A percentile compares a stretch with the other conserved stretches of the same genome.
Evolutionary conservation across 116 monocot species (phyloP).

Genomic region (Cymodocea nodosa): DNA sequence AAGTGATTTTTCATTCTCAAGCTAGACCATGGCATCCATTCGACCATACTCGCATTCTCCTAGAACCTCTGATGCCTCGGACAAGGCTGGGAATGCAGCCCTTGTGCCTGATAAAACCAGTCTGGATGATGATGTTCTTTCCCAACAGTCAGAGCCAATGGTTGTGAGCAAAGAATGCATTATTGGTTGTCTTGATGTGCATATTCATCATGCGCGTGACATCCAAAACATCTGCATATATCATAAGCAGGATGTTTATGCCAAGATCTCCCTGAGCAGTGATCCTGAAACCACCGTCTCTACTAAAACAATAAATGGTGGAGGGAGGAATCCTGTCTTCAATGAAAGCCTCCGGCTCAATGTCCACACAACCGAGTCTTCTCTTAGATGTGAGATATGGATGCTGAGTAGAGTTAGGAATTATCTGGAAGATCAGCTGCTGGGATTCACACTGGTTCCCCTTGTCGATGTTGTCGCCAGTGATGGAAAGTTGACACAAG

Average conservation of each 20-base stretch:
- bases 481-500: constrained; percentile 13
- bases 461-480: constrained; percentile 24
- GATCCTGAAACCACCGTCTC: constrained; percentile 39
- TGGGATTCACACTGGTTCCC: constrained; percentile 78
- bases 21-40: too few species aligned
- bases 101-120: not conserved
- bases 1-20: too few species aligned
- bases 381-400: constrained; percentile 85
- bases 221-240: constrained; percentile 95
- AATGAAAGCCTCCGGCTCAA: constrained; percentile 37
- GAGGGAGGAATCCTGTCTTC: constrained; percentile 58
- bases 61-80: not conserved
- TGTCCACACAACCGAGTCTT: constrained; percentile 16
- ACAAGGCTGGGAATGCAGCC: not conserved
- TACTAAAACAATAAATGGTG: constrained; percentile 41
- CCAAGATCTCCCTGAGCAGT: constrained; percentile 66
- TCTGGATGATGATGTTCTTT: not conserved
- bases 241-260: constrained; percentile 84
- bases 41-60: too few species aligned
- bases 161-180: not conserved
- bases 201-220: constrained; percentile 55
- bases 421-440: constrained; percentile 73
- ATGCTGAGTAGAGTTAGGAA: constrained; percentile 63
- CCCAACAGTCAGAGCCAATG: not conserved
- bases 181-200: constrained; percentile 26